A percentile compares a stretch with the other conserved stretches of the same genome.
phyloP scores from a whole-genome alignment of 495 filamentous ascomycete species.

The Sordaria brevicollis region DNA sequence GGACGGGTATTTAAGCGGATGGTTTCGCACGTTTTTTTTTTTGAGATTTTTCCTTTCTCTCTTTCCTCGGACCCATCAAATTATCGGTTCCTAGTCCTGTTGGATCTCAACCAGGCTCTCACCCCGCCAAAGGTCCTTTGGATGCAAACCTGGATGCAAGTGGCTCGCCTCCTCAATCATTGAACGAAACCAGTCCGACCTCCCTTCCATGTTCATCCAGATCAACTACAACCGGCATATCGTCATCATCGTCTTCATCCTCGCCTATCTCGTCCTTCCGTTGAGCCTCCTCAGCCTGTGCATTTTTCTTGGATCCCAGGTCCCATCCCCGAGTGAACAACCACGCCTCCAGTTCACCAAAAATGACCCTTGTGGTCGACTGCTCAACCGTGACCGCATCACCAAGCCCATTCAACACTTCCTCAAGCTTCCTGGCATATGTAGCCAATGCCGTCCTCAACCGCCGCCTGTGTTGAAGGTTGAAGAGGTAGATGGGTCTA shows the following conservation, averaged over 20 bases:
- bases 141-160: too few relatives aligned
- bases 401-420: conserved; percentile 22
- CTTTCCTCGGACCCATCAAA: too few relatives aligned
- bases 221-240: conserved; percentile 74
- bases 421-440: conserved; percentile 34
- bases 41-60: too few relatives aligned
- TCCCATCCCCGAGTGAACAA: conserved; percentile 37
- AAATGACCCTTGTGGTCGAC: conserved; percentile 22
- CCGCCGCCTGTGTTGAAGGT: conserved; percentile 21
- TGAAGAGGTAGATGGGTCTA: conserved; percentile 39
- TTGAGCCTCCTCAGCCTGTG: conserved; percentile 1
- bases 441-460: conserved; percentile 28
- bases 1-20: too few relatives aligned
- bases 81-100: too few relatives aligned
- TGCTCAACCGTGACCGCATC: conserved; percentile 21
- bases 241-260: conserved; percentile 75
- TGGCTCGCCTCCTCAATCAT: conserved; percentile 7
- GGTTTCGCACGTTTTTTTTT: too few relatives aligned
- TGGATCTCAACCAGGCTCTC: too few relatives aligned
- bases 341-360: conserved; percentile 35
- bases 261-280: conserved; percentile 58
- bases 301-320: conserved; percentile 11
- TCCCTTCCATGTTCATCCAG: conserved; percentile 43
- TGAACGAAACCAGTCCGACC: conserved; percentile 36
- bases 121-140: too few relatives aligned